Evolutionary conservation across 2,329 filamentous ascomycete species (phyloP), one percentile per base, ranked within the genome.

Genomic region (Fusarium chaquense): DNA sequence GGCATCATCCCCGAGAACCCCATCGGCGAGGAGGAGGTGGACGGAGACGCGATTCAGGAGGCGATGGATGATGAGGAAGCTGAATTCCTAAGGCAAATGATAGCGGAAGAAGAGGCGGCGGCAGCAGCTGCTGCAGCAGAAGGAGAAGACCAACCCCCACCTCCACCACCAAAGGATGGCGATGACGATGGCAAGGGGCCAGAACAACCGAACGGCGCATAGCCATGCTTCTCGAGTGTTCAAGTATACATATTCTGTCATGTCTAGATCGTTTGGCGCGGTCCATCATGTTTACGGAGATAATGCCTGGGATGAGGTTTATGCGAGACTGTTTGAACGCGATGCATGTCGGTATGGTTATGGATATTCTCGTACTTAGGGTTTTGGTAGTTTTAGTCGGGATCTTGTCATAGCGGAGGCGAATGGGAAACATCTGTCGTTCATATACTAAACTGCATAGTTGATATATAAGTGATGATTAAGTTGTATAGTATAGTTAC

Each of bases 1-100:
- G 89, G 88, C 15, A 79, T 87, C 18, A 60, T 84, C 20, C 77
- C 82, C 1, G 84, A 84, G 13, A 77, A 84, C 1, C 77, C 78
- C 10, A 79, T 80, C 38, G 84, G 81, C 26, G 81, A 82, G 20
- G 80, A 81, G 1, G 76, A 72, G 11, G 67, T 61, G 1, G 74
- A 66, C 6, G 68, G 60, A 4, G 74, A 72, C 16, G 71, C 26
- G 9, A 71, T 47, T 5, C 75, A 71, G 16, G 71, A 40, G 7
- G 72, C 46, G n/a, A 22, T 63, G 50, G 58, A 63, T 9, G 61
- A 63, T 4, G 61, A 63, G n/a, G 61, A 63, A 26, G 60, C 60
- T 15, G 61, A 62, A 33, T 64, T 64, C n/a, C 47, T 67, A 20
- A 54, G 62, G 11, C 56, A 67, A 24, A 50, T 67, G 20, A 64